A percentile compares a stretch with the other conserved stretches of the same genome.
phyloP scores from a whole-genome alignment of 1,139 yeast genomes.

The Nakaseomyces nivariensis region DNA sequence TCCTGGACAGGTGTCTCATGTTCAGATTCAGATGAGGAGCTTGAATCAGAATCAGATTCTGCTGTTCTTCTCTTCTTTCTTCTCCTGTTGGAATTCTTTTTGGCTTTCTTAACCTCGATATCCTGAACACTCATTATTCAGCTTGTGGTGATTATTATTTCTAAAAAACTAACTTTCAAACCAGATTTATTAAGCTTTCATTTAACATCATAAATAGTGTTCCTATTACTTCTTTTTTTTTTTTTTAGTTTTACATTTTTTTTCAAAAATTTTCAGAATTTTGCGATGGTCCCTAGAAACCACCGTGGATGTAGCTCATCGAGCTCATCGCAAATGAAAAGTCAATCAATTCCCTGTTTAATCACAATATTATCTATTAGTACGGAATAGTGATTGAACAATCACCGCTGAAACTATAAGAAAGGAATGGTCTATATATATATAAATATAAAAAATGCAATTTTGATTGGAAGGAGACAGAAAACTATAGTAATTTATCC shows the following conservation, averaged over 20 bases:
- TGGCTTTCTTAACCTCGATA: conserved; percentile 10
- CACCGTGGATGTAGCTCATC: background rate
- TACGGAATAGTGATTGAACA: too few species aligned
- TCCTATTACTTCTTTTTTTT: background rate
- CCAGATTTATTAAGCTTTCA: too few species aligned
- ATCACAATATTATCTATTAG: too few species aligned
- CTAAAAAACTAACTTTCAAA: too few species aligned
- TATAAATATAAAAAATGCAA: background rate
- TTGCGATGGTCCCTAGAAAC: background rate
- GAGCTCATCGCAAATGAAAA: background rate
- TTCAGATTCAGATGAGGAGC: conserved; percentile 26
- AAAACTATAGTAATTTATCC: conserved; percentile 36
- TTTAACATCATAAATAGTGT: too few species aligned
- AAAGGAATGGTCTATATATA: background rate
- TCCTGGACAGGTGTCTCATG: conserved; percentile 18
- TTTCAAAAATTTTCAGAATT: background rate
- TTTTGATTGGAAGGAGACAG: background rate
- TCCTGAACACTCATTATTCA: conserved; percentile 16
- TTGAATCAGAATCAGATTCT: conserved; percentile 40
- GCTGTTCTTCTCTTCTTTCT: conserved; percentile 78
- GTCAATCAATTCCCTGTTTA: too few species aligned
- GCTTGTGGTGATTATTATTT: too few species aligned
- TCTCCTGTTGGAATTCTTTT: conserved; percentile 32
- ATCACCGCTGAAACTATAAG: too few species aligned
- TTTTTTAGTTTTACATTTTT: background rate